A percentile compares a stretch with the other conserved stretches of the same genome.
These are phyloP conservation scores for barley (Hordeum vulgare) DNA, from an alignment of 176 grass and related monocot genomes.

Conservation along the genomic window MorexV3_pseudomolecules_assembly NC_058524.1:614072536-614073035, in stretches of 20 bases:
- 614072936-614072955: no score
- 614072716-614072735: conserved; percentile 16
- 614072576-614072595: conserved; percentile 81
- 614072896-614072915: no score
- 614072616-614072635: conserved; percentile 65
- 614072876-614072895: no score
- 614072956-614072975: no score
- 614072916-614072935: no score
- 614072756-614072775: not conserved
- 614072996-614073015: no score
- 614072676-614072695: conserved; percentile 45
- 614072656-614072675: conserved; percentile 49
- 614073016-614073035: no score
- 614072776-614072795: not conserved
- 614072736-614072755: conserved; percentile 1
- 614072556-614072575: conserved; percentile 71
- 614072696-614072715: conserved; percentile 16
- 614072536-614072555: conserved; percentile 60
- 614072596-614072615: not conserved
- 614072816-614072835: not conserved
- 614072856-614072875: no score
- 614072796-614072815: no score
- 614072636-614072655: conserved; percentile 57
- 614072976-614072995: no score
- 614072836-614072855: no score